Percentiles rank a stretch among this genome's conserved stretches.
These are phyloP conservation scores for Eremochloa ophiuroides DNA, from an alignment of 176 grass and related monocot species.

Conservation along the genomic window DNA sequence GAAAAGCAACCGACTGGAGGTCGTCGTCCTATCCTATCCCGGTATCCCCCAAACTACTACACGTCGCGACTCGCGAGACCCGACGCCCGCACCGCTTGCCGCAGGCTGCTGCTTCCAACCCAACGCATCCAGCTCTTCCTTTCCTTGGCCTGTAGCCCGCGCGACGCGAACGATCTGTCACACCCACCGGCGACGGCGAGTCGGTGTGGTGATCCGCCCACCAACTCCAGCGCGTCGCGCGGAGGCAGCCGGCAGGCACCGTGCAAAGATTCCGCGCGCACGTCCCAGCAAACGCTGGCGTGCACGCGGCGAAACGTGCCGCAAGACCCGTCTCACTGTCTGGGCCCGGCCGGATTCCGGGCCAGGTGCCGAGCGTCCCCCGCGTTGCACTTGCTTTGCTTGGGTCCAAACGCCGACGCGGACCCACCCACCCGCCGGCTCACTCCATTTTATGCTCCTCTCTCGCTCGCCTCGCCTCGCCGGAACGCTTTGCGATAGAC, in stretches of 20 bases:
- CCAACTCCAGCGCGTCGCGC: background rate
- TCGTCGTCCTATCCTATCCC: too few relatives aligned
- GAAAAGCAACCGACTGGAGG: too few relatives aligned
- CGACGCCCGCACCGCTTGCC: background rate
- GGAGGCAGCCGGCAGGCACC: too few relatives aligned
- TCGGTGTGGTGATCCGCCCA: background rate
- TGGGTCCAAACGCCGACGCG: background rate
- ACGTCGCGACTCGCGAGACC: too few relatives aligned
- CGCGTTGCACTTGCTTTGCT: background rate
- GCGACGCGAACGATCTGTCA: background rate
- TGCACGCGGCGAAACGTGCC: too few relatives aligned
- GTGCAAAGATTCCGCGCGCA: conserved; percentile 35
- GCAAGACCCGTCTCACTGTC: too few relatives aligned
- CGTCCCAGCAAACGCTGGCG: background rate
- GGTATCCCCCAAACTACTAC: background rate
- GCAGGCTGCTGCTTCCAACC: background rate
- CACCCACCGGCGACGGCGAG: background rate
- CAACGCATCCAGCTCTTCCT: background rate
- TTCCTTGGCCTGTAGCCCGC: too few relatives aligned
- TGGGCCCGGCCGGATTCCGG: too few relatives aligned
- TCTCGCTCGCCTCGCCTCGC: background rate
- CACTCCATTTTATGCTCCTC: background rate
- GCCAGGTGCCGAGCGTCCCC: background rate
- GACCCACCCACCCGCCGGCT: background rate
- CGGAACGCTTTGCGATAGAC: background rate